Evolutionary conservation across 768 basidiomycete species (phyloP).

Genomic region (Clathrus columnatus): DNA sequence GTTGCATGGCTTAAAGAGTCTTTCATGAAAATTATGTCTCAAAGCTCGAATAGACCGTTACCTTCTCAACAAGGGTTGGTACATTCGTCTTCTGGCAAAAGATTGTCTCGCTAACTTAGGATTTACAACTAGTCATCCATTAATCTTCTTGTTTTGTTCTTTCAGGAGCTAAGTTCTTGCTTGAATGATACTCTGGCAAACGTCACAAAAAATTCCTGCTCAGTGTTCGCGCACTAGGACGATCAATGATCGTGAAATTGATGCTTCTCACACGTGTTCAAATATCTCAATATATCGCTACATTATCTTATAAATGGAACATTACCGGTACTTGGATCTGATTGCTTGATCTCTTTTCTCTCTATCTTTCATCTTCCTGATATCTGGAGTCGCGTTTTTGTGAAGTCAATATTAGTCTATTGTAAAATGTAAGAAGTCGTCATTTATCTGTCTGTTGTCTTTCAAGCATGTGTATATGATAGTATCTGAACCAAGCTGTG

Average conservation of each 20-base stretch:
- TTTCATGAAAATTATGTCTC: slow-evolving; percentile 82
- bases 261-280: slow-evolving; percentile 54
- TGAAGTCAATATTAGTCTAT: too few relatives aligned
- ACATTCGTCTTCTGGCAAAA: slow-evolving; percentile 95
- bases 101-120: slow-evolving; percentile 99
- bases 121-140: slow-evolving; percentile 97
- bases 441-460: too few relatives aligned
- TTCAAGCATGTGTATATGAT: too few relatives aligned
- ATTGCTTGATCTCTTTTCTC: neutral
- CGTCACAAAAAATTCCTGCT: slow-evolving; percentile 85
- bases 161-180: slow-evolving; percentile 98
- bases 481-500: too few relatives aligned
- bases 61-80: slow-evolving; percentile 86
- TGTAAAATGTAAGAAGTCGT: too few relatives aligned
- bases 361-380: neutral
- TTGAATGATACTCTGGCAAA: slow-evolving; percentile 97
- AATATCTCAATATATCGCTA: slow-evolving; percentile 86
- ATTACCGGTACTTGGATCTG: slow-evolving; percentile 52
- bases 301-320: slow-evolving; percentile 71
- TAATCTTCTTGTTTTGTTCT: slow-evolving; percentile 99
- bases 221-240: slow-evolving; percentile 90
- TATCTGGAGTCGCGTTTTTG: too few relatives aligned
- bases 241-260: slow-evolving; percentile 92
- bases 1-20: slow-evolving; percentile 94
- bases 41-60: slow-evolving; percentile 98